Evolutionary conservation across 441 rosid species (phyloP), one percentile per base, ranked within the genome.

Genomic region (Bruguiera hainesii): DNA sequence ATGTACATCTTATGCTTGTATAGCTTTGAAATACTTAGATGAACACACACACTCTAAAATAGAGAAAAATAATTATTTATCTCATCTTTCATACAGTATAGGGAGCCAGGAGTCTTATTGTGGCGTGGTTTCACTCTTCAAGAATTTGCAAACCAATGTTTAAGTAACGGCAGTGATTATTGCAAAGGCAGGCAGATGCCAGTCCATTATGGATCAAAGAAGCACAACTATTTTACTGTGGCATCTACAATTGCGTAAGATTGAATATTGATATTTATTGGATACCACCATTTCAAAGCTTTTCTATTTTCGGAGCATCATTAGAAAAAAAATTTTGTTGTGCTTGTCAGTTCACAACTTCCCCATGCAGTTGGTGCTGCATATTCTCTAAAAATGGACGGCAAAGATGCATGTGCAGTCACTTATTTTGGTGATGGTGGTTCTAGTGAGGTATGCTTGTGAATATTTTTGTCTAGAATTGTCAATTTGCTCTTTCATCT

Each of bases 181-280:
- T 88, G 97, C 15, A 93, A 85, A 84, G 98, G 98, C 71, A 83
- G 96, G 76, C 98, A 93, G 82, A 89, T 90, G 97, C 98, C 97
- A 23, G 63, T 81, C 62, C 98, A 93, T 72, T 93, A 93, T 69
- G 98, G 98, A 65, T 93, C 95, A 61, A 84, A 88, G 61, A 78
- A 85, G 84, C 93, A 61, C 76, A 93, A 91, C 31, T 93, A 89
- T 73, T 82, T 88, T 56, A 93, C 97, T 0, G 88, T 93, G 30
- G 79, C 96, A 65, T 89, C 98, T 0, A 89, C 98, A 16, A 83
- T 93, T 10, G 93, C 93, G 96, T 89, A 82, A 78, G 90, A 72
- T 46, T 63, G 37, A 49, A 70, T 31, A 55, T 63, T 62, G 11
- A 19, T 33, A 6, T 57, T 31, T 62, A 1, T 33, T 23, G 10